Evolutionary conservation across 192 early-diverging fungal species (phyloP).

Genomic region (Coemansia sp.): DNA sequence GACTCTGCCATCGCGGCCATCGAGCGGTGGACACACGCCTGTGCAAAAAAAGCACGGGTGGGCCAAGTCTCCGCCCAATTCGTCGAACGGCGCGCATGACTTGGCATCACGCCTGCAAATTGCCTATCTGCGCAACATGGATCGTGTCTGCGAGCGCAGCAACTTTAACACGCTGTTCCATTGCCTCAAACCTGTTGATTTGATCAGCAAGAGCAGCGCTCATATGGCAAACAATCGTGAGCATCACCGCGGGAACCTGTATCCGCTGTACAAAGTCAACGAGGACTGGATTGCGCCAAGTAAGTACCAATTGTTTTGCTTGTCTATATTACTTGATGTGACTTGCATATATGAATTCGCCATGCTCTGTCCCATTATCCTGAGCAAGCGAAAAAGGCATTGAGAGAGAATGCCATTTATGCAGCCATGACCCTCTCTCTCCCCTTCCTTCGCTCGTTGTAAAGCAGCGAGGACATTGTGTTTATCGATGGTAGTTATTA

Average conservation of each 20-base stretch:
- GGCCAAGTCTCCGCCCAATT: constrained; percentile 10
- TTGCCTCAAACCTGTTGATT: constrained; percentile 39
- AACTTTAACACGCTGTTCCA: constrained; percentile 39
- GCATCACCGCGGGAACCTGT: constrained; percentile 27
- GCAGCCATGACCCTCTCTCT: neutral
- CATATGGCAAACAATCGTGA: constrained; percentile 4
- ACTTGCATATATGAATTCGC: constrained; percentile 47
- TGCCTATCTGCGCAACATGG: constrained; percentile 31
- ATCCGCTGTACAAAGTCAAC: constrained; percentile 47
- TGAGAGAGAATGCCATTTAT: constrained; percentile 4
- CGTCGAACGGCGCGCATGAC: constrained; percentile 12
- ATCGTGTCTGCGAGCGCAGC: constrained; percentile 22
- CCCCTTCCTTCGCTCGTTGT: neutral
- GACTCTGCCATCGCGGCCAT: constrained; percentile 2
- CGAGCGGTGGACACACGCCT: constrained; percentile 7
- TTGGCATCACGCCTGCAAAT: neutral
- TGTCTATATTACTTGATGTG: neutral
- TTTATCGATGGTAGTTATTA: neutral
- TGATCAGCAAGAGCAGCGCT: constrained; percentile 17
- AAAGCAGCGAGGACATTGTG: neutral
- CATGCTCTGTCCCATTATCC: neutral
- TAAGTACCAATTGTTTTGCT: constrained; percentile 26
- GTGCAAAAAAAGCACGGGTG: constrained; percentile 6
- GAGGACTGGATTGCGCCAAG: constrained; percentile 53
- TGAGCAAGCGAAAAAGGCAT: neutral